Base-by-base conservation (phyloP, 129 eudicot genomes). In the Kitagawia praeruptora region DNA sequence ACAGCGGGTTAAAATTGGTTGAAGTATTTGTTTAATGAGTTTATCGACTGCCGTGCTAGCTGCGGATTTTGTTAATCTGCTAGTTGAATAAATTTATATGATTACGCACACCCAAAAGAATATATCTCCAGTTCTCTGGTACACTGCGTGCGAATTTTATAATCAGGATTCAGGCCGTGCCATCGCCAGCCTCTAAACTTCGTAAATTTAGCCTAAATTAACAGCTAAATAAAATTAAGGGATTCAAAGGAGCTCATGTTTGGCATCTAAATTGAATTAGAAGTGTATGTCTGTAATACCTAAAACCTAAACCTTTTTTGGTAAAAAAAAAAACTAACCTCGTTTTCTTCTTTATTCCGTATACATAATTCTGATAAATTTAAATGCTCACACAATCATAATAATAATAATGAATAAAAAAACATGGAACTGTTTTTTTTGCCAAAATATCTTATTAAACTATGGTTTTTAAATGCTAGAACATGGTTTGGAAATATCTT, bases 41-140 rank as follows among this genome's bases (percentile, higher is more conserved):
- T 78, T 79, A 81, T 83, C 75, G 77, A 81, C 39, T 75, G 47
- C 67, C 72, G 75, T 80, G 75, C 74, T n/a, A n/a, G n/a, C n/a
- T 71, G 45, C 66, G 44, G 75, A 54, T 76, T 79, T 76, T 79
- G 79, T 19, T 76, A 37, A 47, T 49, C 23, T 41, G 23, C 56
- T 77, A 23, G 51, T 11, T 54, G 14, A 38, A 53, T 77, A 46
- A 9, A 23, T 14, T 9, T 54, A n/a, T 42, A 44, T 9, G 81
- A 67, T 79, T 51, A 67, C 75, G 21, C 38, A 66, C 42, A 31
- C 64, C 23, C 34, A 66, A 21, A 31, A 34, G 41, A 67, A 67
- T 67, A 67, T 28, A 31, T 31, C 15, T 27, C 16, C 73, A 67
- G 73, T 67, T 14, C 4, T 4, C 73, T 25, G 39, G 42, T 67